A percentile compares a stretch with the other conserved stretches of the same genome.
These are phyloP conservation scores for Dactylonectria estremocensis DNA, from an alignment of 2,329 filamentous ascomycete genomes.

Conservation along the genomic window DNA sequence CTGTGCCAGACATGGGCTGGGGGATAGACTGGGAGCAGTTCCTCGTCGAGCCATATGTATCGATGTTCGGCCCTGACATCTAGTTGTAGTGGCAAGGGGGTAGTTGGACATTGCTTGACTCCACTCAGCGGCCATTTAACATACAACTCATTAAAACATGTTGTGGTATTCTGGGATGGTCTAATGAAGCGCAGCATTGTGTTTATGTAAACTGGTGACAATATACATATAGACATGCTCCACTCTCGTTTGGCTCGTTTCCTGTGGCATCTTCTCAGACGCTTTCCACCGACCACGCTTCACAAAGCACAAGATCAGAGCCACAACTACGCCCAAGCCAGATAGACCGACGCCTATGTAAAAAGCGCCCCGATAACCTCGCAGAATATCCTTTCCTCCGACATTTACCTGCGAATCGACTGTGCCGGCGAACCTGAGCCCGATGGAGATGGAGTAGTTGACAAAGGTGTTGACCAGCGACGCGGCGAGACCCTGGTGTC, in stretches of 20 bases:
- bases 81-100: slow-evolving; percentile 21
- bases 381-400: slow-evolving; percentile 47
- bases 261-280: slow-evolving; percentile 17
- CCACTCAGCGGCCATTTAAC: slow-evolving; percentile 4
- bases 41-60: slow-evolving; percentile 40
- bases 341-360: slow-evolving; percentile 59
- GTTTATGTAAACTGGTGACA: slow-evolving; percentile 1
- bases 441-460: slow-evolving; percentile 75
- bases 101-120: slow-evolving; percentile 18
- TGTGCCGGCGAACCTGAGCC: slow-evolving; percentile 74
- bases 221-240: background rate
- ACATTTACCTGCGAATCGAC: slow-evolving; percentile 61
- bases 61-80: slow-evolving; percentile 37
- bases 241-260: slow-evolving; percentile 5
- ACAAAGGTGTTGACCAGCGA: slow-evolving; percentile 72
- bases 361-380: slow-evolving; percentile 56
- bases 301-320: slow-evolving; percentile 25
- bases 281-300: slow-evolving; percentile 20
- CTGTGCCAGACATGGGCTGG: slow-evolving; percentile 31
- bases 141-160: slow-evolving; percentile 12
- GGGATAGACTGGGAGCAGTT: slow-evolving; percentile 40
- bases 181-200: background rate
- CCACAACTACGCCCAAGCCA: slow-evolving; percentile 53
- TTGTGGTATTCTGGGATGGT: slow-evolving; percentile 4
- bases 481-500: slow-evolving; percentile 59